phyloP scores from a whole-genome alignment of 2,329 filamentous ascomycete species.

The Cytospora mali region DNA sequence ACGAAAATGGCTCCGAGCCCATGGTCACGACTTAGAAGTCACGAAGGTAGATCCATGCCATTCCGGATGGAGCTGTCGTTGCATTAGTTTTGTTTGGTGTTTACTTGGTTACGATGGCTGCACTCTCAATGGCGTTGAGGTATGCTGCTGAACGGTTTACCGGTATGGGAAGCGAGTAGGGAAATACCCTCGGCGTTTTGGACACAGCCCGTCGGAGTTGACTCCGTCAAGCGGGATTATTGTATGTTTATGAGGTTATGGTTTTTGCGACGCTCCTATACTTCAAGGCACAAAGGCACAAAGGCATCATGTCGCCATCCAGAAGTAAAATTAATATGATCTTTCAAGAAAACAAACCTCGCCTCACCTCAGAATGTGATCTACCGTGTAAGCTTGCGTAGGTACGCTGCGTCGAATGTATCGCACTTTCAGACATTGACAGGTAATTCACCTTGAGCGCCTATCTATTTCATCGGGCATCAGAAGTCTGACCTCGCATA shows the following conservation, averaged over 20 bases:
- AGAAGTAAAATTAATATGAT: not conserved
- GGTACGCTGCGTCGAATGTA: not conserved
- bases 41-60: not conserved
- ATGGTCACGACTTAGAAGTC: slow-evolving; percentile 54
- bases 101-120: slow-evolving; percentile 29
- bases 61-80: not conserved
- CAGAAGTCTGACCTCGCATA: not conserved
- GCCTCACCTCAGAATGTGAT: not conserved
- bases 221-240: slow-evolving; percentile 32
- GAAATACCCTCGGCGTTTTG: slow-evolving; percentile 26
- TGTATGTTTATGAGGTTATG: slow-evolving; percentile 10
- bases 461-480: no score
- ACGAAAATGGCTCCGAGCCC: slow-evolving; percentile 50
- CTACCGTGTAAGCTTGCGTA: not conserved
- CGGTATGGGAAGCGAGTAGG: slow-evolving; percentile 22
- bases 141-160: slow-evolving; percentile 21
- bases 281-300: not conserved
- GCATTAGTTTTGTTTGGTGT: slow-evolving; percentile 1
- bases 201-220: slow-evolving; percentile 1
- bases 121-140: slow-evolving; percentile 31
- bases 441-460: not conserved
- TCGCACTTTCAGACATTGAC: not conserved
- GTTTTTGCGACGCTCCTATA: not conserved
- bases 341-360: not conserved
- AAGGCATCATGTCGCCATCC: not conserved